A percentile compares a stretch with the other conserved stretches of the same genome.
These are phyloP conservation scores for Cyberlindnera euphorbiae DNA, from an alignment of 805 yeast genomes.

Conservation along the genomic window DNA sequence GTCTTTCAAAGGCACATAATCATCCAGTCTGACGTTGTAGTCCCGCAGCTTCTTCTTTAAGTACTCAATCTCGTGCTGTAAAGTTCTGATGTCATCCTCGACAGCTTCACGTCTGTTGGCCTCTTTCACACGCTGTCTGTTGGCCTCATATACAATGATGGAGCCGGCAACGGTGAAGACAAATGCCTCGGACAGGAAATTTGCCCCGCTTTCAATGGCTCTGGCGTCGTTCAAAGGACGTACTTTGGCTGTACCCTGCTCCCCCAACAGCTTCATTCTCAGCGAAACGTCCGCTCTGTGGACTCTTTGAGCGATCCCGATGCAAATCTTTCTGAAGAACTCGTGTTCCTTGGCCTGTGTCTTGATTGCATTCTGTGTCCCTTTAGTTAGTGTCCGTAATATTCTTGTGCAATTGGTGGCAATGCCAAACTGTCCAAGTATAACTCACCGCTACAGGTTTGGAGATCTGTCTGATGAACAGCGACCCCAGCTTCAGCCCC, in stretches of 20 bases:
- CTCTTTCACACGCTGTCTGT: slow-evolving; percentile 63
- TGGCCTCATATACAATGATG: slow-evolving; percentile 65
- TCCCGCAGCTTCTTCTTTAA: slow-evolving; percentile 45
- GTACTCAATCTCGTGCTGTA: slow-evolving; percentile 66
- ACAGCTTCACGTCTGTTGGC: slow-evolving; percentile 55
- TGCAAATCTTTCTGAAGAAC: slow-evolving; percentile 55
- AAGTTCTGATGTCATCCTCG: slow-evolving; percentile 63
- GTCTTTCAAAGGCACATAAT: slow-evolving; percentile 44
- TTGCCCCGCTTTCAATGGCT: slow-evolving; percentile 82
- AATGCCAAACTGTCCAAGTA: too few relatives aligned
- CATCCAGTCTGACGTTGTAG: slow-evolving; percentile 39
- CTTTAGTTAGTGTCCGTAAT: background rate
- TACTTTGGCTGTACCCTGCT: slow-evolving; percentile 37
- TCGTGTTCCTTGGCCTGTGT: slow-evolving; percentile 73
- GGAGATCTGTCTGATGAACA: slow-evolving; percentile 68
- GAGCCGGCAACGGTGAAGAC: slow-evolving; percentile 80
- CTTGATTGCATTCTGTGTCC: slow-evolving; percentile 49
- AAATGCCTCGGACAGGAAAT: slow-evolving; percentile 68
- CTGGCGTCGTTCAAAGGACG: slow-evolving; percentile 78
- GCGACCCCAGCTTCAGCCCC: slow-evolving; percentile 67
- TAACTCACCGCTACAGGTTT: slow-evolving; percentile 61
- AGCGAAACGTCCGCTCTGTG: slow-evolving; percentile 62
- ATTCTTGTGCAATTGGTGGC: too few relatives aligned
- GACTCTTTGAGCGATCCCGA: slow-evolving; percentile 63
- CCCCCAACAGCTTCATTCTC: slow-evolving; percentile 45